Conservation (phyloP, 2,329 filamentous ascomycete species). For the Apiospora saccharicola region DNA sequence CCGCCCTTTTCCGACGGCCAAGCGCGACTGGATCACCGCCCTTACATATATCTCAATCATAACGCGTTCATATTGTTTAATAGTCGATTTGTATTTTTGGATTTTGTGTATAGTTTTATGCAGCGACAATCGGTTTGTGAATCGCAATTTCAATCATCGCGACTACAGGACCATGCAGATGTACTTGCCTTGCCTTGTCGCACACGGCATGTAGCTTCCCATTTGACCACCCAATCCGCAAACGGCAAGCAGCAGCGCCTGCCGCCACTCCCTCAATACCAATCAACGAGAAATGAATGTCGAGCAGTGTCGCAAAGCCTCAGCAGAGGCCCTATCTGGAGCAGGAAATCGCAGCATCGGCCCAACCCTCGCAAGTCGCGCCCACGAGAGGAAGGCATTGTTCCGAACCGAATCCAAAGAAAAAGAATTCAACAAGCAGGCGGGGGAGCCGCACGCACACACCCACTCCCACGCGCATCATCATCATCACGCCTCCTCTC, state of each 20-base stretch:
- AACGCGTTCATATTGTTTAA: slow-evolving; percentile 16
- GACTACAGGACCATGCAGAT: slow-evolving; percentile 1
- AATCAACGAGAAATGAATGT: slow-evolving; percentile 5
- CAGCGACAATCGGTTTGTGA: background rate
- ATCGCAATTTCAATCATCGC: background rate
- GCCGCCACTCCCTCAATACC: background rate
- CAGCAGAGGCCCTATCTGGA: slow-evolving; percentile 1
- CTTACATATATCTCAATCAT: slow-evolving; percentile 9
- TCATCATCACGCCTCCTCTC: background rate
- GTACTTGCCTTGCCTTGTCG: slow-evolving; percentile 16
- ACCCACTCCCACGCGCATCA: too few relatives aligned
- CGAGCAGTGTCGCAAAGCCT: slow-evolving; percentile 22
- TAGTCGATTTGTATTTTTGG: background rate
- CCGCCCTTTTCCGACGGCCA: slow-evolving; percentile 5
- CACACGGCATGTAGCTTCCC: slow-evolving; percentile 23
- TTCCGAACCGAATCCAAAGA: background rate
- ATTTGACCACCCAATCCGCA: slow-evolving; percentile 23
- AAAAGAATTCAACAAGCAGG: slow-evolving; percentile 11
- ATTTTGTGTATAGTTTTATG: slow-evolving; percentile 1
- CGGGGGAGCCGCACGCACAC: slow-evolving; percentile 3
- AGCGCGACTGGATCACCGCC: slow-evolving; percentile 8
- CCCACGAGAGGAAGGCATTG: slow-evolving; percentile 10
- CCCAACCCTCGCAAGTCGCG: slow-evolving; percentile 20
- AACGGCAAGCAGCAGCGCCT: slow-evolving; percentile 5
- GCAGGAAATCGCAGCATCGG: background rate